Evolutionary conservation across 2,329 filamentous ascomycete genomes (phyloP).

Genomic region (Geosmithia putterillii): DNA sequence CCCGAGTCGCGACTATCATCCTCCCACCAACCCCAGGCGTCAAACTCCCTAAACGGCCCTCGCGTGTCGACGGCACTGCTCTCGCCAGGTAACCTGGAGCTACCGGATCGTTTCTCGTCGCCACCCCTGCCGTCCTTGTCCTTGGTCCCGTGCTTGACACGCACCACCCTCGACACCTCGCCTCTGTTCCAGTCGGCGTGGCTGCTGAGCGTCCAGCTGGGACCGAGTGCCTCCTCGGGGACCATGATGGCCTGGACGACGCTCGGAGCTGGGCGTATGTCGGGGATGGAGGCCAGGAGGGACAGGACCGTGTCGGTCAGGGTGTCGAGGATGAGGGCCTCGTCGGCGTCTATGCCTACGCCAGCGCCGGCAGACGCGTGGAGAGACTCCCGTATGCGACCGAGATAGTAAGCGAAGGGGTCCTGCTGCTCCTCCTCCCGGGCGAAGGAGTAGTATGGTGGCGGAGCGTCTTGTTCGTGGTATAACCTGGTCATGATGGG

Average conservation of each 20-base stretch:
- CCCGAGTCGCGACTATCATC: constrained; percentile 9
- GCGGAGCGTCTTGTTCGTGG: no score
- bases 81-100: background rate
- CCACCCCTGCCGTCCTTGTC: constrained; percentile 5
- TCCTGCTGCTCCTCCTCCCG: no score
- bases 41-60: constrained; percentile 18
- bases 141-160: constrained; percentile 6
- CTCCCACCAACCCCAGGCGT: constrained; percentile 32
- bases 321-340: constrained; percentile 2
- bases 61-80: background rate
- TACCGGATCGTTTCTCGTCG: background rate
- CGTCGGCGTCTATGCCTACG: background rate
- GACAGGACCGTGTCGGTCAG: constrained; percentile 30
- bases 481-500: no score
- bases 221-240: constrained; percentile 25
- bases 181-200: constrained; percentile 13
- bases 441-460: no score
- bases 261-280: constrained; percentile 15
- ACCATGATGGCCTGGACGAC: constrained; percentile 31
- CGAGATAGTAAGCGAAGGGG: no score
- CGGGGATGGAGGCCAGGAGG: constrained; percentile 18
- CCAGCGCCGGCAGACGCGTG: background rate
- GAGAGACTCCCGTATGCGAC: background rate
- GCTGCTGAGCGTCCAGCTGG: constrained; percentile 21
- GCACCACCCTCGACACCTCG: constrained; percentile 17